Evolutionary conservation across 306 rosid species (phyloP).

Genomic region (Cucumis sativus): DNA sequence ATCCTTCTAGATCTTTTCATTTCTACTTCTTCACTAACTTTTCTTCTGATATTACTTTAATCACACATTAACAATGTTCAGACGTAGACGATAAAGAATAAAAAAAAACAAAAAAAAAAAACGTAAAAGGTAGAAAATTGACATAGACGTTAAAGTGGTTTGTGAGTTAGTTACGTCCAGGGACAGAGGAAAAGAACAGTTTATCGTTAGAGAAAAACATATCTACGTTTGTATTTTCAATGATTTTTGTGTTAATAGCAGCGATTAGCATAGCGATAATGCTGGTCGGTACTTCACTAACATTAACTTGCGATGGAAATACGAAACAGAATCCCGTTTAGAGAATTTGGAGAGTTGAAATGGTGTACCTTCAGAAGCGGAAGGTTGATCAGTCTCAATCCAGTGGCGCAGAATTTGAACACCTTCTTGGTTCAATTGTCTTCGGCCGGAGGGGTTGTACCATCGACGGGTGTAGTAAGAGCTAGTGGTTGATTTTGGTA

Average conservation of each 20-base stretch:
- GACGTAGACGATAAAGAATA: no score
- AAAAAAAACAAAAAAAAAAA: no score
- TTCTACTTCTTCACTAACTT: not conserved
- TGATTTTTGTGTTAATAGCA: not conserved
- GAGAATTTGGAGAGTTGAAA: not conserved
- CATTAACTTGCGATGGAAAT: not conserved
- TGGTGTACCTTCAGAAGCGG: slow-evolving; percentile 31
- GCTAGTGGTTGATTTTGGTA: slow-evolving; percentile 6
- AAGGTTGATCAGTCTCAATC: slow-evolving; percentile 41
- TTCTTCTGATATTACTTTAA: not conserved
- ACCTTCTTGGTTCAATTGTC: slow-evolving; percentile 3
- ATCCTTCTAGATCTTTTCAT: not conserved
- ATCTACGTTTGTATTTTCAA: not conserved
- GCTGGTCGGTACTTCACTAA: not conserved
- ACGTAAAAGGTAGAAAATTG: no score
- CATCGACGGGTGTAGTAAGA: slow-evolving; percentile 21
- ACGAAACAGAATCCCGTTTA: not conserved
- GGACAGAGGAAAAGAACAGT: no score
- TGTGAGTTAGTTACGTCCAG: no score
- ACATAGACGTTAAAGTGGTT: no score
- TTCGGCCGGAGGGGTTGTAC: slow-evolving; percentile 27
- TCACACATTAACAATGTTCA: not conserved
- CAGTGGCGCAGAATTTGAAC: slow-evolving; percentile 45
- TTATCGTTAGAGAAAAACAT: no score
- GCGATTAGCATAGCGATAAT: not conserved